A percentile compares a stretch with the other conserved stretches of the same genome.
Evolutionary conservation across 495 filamentous ascomycete species (phyloP).

Genomic region (Beverwykella pulmonaria): DNA sequence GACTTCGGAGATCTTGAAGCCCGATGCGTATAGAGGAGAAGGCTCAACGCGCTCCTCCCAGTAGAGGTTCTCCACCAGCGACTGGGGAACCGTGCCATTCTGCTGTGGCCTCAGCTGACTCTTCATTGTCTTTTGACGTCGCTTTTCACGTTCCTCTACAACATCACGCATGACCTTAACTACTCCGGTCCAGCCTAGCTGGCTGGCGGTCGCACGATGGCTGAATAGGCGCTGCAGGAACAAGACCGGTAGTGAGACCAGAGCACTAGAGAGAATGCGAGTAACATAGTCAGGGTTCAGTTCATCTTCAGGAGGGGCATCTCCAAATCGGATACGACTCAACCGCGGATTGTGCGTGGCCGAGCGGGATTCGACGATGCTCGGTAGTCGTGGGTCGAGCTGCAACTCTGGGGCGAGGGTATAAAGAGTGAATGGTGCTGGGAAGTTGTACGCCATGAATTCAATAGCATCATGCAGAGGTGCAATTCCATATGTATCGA

Average conservation of each 20-base stretch:
- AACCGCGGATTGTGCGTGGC: slow-evolving; percentile 54
- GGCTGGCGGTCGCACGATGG: slow-evolving; percentile 51
- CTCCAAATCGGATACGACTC: slow-evolving; percentile 67
- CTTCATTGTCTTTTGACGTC: slow-evolving; percentile 35
- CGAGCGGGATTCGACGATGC: slow-evolving; percentile 37
- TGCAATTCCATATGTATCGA: slow-evolving; percentile 31
- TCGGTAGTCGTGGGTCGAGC: slow-evolving; percentile 41
- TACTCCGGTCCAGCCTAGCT: slow-evolving; percentile 51
- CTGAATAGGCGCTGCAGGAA: slow-evolving; percentile 61
- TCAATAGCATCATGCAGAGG: slow-evolving; percentile 40
- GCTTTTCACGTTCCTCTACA: slow-evolving; percentile 62
- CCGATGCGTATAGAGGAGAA: slow-evolving; percentile 15
- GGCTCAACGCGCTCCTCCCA: slow-evolving; percentile 47
- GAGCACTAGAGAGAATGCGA: slow-evolving; percentile 59
- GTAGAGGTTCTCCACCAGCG: slow-evolving; percentile 41
- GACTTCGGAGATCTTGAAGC: slow-evolving; percentile 9
- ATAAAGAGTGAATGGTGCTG: slow-evolving; percentile 40
- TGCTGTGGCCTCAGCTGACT: slow-evolving; percentile 13
- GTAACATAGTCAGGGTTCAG: slow-evolving; percentile 43
- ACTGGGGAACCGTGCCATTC: slow-evolving; percentile 22
- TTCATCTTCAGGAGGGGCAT: slow-evolving; percentile 54
- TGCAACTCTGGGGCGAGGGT: slow-evolving; percentile 40
- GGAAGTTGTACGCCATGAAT: slow-evolving; percentile 42
- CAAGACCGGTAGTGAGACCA: slow-evolving; percentile 66
- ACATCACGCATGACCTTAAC: slow-evolving; percentile 55